A percentile compares a stretch with the other conserved stretches of the same genome.
phyloP scores from a whole-genome alignment of 257 asterid genomes.

The Oldenlandia corymbosa region DNA sequence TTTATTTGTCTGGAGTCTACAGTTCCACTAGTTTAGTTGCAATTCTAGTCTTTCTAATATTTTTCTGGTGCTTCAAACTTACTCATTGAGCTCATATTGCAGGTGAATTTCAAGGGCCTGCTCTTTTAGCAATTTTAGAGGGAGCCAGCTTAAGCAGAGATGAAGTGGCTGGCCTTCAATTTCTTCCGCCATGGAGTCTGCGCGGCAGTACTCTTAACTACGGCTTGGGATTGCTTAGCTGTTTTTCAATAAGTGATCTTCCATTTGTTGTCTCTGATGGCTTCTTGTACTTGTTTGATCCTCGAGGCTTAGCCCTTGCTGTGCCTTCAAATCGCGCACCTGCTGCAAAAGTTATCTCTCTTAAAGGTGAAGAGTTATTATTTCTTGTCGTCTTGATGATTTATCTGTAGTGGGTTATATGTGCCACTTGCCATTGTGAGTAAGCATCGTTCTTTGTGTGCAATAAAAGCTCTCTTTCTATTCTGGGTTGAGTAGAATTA shows the following conservation, averaged over 20 bases:
- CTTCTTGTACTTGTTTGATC: conserved; percentile 86
- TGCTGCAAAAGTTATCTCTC: conserved; percentile 82
- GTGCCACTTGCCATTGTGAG: too few species aligned
- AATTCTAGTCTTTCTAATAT: background rate
- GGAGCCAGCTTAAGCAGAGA: conserved; percentile 86
- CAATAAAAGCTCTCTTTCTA: too few species aligned
- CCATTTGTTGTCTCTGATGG: conserved; percentile 85
- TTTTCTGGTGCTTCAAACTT: conserved; percentile 7
- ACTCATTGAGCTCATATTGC: conserved; percentile 23
- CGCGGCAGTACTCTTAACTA: conserved; percentile 81
- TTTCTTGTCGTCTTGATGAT: conserved; percentile 14
- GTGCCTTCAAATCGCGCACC: conserved; percentile 61
- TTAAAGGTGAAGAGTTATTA: conserved; percentile 46
- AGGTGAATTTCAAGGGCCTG: conserved; percentile 99
- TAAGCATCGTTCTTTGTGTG: too few species aligned
- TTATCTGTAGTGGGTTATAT: background rate
- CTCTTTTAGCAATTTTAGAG: conserved; percentile 74
- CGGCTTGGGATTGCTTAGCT: conserved; percentile 91
- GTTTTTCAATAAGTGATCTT: conserved; percentile 81
- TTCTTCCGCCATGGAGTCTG: conserved; percentile 93
- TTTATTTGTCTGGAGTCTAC: background rate
- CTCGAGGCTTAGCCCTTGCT: conserved; percentile 77
- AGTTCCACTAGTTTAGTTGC: background rate
- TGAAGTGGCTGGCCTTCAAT: conserved; percentile 82
- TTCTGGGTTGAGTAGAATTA: too few species aligned